Conservation (phyloP, 352 stramenopile genomes). For the Globisporangium apiculatum region DNA sequence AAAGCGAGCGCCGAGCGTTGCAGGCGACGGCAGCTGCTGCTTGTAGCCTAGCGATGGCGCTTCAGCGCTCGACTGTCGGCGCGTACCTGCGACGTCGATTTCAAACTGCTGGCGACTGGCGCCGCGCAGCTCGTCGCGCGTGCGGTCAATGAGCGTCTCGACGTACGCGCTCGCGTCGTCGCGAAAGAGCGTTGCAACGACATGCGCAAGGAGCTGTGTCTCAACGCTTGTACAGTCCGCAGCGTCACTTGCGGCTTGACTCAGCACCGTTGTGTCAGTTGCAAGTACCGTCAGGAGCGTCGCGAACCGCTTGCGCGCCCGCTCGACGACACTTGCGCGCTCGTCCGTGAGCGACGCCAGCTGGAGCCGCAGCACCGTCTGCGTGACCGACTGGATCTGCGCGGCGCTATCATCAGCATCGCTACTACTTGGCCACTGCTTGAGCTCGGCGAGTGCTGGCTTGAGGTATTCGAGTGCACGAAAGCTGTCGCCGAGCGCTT, state of each 20-base stretch:
- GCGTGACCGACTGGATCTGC: constrained; percentile 31
- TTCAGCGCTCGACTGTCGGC: constrained; percentile 20
- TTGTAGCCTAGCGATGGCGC: constrained; percentile 18
- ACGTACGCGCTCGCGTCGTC: constrained; percentile 41
- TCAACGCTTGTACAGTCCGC: background rate
- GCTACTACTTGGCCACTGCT: constrained; percentile 7
- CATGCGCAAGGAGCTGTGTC: constrained; percentile 20
- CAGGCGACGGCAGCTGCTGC: constrained; percentile 12
- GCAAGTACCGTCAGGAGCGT: constrained; percentile 16
- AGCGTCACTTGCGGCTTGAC: background rate
- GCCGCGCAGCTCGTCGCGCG: constrained; percentile 28
- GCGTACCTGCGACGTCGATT: constrained; percentile 18
- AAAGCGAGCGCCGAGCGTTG: constrained; percentile 21
- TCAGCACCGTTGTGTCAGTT: background rate
- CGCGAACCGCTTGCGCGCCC: constrained; percentile 25
- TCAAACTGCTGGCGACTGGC: constrained; percentile 30
- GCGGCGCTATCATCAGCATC: constrained; percentile 16
- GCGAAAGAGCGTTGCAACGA: constrained; percentile 33
- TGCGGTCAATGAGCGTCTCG: constrained; percentile 29
- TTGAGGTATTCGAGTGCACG: constrained; percentile 51
- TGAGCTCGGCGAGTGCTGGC: constrained; percentile 24
- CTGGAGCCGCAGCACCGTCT: constrained; percentile 33
- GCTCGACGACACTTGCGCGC: constrained; percentile 31
- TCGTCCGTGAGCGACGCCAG: constrained; percentile 26
- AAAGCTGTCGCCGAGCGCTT: constrained; percentile 36